Conservation (phyloP, 192 early-diverging fungal species). For the Rhizophagus clarus region DNA sequence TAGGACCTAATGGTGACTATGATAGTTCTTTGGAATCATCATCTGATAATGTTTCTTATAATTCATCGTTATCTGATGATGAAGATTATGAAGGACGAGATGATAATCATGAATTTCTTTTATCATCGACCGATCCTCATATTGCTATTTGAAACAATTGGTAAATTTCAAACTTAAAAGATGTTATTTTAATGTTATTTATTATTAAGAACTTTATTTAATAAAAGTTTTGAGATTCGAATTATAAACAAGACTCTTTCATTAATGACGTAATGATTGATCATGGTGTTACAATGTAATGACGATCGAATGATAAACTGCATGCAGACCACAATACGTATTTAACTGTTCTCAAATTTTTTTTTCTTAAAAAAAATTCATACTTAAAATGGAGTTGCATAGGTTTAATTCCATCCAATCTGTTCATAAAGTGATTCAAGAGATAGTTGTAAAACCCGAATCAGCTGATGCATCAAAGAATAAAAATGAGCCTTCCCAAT, state of each 20-base stretch:
- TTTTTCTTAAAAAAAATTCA: neutral
- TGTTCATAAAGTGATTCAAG: conserved; percentile 1
- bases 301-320: neutral
- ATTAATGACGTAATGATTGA: no score
- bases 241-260: no score
- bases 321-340: neutral
- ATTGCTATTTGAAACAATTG: neutral
- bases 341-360: neutral
- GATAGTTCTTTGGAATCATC: neutral
- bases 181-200: no score
- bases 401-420: neutral
- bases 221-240: no score
- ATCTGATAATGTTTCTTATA: neutral
- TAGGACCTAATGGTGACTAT: neutral
- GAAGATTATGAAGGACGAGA: neutral
- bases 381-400: neutral
- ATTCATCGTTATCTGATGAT: neutral
- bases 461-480: neutral
- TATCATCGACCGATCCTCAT: neutral
- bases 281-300: neutral
- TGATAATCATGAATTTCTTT: neutral
- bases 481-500: neutral
- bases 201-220: no score
- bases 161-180: no score
- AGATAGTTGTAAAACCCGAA: neutral